A percentile compares a stretch with the other conserved stretches of the same genome.
These are phyloP conservation scores for Corchorus olitorius DNA, from an alignment of 345 rosid species.

Conservation along the genomic window DNA sequence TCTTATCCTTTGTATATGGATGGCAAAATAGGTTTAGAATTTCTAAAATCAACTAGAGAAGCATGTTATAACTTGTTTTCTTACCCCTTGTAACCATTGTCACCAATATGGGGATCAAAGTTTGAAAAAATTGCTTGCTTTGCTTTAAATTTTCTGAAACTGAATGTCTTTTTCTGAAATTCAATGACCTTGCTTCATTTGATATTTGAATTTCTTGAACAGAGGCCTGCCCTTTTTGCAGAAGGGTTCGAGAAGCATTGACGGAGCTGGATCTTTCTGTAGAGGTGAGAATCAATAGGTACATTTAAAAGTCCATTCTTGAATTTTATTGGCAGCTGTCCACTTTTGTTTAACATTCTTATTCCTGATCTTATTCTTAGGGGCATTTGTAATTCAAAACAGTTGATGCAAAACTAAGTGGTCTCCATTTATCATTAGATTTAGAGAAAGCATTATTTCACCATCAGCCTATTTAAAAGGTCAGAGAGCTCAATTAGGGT, in stretches of 20 bases:
- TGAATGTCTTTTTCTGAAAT: neutral
- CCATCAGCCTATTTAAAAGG: neutral
- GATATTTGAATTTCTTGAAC: constrained; percentile 30
- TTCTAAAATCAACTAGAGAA: neutral
- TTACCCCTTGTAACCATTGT: neutral
- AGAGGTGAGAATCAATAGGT: constrained; percentile 43
- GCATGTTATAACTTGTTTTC: neutral
- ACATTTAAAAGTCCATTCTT: neutral
- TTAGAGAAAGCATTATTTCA: neutral
- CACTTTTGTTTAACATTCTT: neutral
- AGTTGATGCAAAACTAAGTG: neutral
- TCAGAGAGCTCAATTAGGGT: constrained; percentile 2
- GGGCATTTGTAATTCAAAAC: neutral
- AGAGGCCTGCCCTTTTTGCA: constrained; percentile 91
- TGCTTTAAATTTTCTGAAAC: constrained; percentile 6
- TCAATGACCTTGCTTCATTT: constrained; percentile 2
- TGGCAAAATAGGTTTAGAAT: neutral
- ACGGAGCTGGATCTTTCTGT: constrained; percentile 85
- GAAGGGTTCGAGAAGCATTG: constrained; percentile 83
- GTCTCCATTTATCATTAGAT: neutral
- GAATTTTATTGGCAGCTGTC: neutral
- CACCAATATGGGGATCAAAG: neutral
- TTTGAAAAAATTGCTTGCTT: neutral
- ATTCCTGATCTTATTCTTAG: neutral
- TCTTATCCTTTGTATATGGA: neutral